A percentile compares a stretch with the other conserved stretches of the same genome.
Evolutionary conservation across 768 basidiomycete genomes (phyloP).

Genomic region (Agrocybe chaxingu): DNA sequence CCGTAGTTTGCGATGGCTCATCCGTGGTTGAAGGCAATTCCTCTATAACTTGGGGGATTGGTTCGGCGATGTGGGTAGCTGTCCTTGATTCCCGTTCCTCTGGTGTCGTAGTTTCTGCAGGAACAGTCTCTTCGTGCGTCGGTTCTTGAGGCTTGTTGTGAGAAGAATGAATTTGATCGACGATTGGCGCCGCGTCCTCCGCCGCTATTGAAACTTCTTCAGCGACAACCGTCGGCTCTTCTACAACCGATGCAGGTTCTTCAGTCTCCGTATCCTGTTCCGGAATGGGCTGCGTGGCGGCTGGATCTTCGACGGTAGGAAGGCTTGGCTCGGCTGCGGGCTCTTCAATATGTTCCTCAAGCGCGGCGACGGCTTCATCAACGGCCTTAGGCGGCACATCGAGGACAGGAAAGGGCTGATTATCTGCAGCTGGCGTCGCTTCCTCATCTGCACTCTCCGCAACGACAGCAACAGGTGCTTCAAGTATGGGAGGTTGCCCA

Average conservation of each 20-base stretch:
- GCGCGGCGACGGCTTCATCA: neutral
- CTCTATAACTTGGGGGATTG: no score
- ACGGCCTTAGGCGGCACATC: slow-evolving; percentile 2
- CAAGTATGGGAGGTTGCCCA: neutral
- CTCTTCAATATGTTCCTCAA: neutral
- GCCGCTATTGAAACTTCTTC: no score
- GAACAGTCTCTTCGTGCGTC: no score
- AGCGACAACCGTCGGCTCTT: no score
- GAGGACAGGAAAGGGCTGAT: neutral
- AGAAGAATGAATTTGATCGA: no score
- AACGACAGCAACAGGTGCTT: neutral
- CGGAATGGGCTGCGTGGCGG: slow-evolving; percentile 1
- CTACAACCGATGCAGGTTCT: neutral
- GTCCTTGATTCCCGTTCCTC: no score
- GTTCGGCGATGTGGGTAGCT: no score
- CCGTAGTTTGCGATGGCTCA: no score
- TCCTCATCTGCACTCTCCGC: neutral
- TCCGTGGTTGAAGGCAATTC: no score
- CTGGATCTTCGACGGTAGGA: neutral
- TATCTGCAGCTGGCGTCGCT: neutral
- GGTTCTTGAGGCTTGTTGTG: no score
- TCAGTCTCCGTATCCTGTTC: neutral
- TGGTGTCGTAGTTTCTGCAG: no score
- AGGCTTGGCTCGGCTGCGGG: slow-evolving; percentile 2
- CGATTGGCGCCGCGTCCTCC: no score